A percentile compares a stretch with the other conserved stretches of the same genome.
These are phyloP conservation scores for Aspergillus nidulans DNA, from an alignment of 495 filamentous ascomycete species.

Conservation along the genomic window DNA sequence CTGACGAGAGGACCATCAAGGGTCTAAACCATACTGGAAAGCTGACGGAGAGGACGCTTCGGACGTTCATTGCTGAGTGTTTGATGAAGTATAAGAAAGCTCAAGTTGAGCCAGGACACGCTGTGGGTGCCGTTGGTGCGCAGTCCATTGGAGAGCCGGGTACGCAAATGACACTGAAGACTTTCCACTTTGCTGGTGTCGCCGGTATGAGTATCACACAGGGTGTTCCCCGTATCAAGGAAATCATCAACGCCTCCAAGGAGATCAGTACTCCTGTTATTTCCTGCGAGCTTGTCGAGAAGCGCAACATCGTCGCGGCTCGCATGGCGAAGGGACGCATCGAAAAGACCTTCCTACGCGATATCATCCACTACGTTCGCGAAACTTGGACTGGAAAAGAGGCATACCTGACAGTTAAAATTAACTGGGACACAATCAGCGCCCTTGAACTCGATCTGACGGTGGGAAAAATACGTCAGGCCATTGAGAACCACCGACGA, in stretches of 20 bases:
- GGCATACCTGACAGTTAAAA: conserved; percentile 65
- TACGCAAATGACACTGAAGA: conserved; percentile 99
- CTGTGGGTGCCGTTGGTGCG: conserved; percentile 94
- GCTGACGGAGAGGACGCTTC: conserved; percentile 67
- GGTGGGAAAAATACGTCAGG: conserved; percentile 60
- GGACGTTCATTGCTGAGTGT: conserved; percentile 74
- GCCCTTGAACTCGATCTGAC: conserved; percentile 74
- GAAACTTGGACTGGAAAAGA: conserved; percentile 76
- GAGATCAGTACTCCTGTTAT: conserved; percentile 93
- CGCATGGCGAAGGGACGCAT: conserved; percentile 86
- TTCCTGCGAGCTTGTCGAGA: conserved; percentile 71
- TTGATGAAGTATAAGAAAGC: conserved; percentile 85
- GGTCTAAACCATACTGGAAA: conserved; percentile 70
- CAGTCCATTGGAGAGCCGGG: conserved; percentile 98
- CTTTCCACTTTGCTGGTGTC: conserved; percentile 99
- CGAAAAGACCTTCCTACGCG: conserved; percentile 55
- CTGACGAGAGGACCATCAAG: conserved; percentile 36
- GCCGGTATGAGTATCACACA: conserved; percentile 98
- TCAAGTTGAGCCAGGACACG: conserved; percentile 88
- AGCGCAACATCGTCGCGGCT: conserved; percentile 65
- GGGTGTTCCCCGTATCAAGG: conserved; percentile 98
- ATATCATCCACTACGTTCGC: conserved; percentile 71
- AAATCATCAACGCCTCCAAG: conserved; percentile 97
- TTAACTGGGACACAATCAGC: conserved; percentile 72
- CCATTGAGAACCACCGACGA: conserved; percentile 73